phyloP scores from a whole-genome alignment of 2,329 filamentous ascomycete species.

The Pestalotiopsis sp. region DNA sequence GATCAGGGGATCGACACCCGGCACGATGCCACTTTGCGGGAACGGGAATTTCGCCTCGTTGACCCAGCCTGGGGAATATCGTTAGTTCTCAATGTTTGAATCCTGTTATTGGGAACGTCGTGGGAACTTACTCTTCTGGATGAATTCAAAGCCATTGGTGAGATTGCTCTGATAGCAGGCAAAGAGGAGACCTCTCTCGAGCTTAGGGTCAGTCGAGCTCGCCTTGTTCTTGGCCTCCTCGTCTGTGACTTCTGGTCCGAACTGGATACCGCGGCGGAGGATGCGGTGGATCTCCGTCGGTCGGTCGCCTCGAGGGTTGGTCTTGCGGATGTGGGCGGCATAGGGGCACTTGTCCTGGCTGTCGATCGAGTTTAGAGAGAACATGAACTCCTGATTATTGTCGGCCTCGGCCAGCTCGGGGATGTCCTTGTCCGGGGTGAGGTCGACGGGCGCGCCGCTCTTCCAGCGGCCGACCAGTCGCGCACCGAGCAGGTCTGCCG shows the following conservation, averaged over 20 bases:
- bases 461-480: constrained; percentile 48
- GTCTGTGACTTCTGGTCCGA: constrained; percentile 38
- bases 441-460: constrained; percentile 31
- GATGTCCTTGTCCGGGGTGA: constrained; percentile 33
- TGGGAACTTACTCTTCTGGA: background rate
- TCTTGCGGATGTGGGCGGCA: constrained; percentile 50
- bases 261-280: constrained; percentile 47
- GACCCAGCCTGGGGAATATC: background rate
- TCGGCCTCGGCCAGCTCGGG: constrained; percentile 24
- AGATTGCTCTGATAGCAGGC: background rate
- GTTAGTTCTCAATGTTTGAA: background rate
- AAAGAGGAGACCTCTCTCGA: constrained; percentile 47
- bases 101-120: no score
- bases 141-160: background rate
- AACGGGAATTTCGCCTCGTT: no score
- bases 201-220: constrained; percentile 26
- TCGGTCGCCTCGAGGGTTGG: constrained; percentile 42
- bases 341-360: constrained; percentile 43
- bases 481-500: constrained; percentile 39
- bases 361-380: constrained; percentile 21
- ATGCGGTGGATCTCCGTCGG: constrained; percentile 33
- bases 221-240: constrained; percentile 30
- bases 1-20: background rate
- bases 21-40: no score
- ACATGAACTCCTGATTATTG: constrained; percentile 40